Base-by-base conservation (phyloP, 805 yeast species). In the Starmera amethionina region DNA sequence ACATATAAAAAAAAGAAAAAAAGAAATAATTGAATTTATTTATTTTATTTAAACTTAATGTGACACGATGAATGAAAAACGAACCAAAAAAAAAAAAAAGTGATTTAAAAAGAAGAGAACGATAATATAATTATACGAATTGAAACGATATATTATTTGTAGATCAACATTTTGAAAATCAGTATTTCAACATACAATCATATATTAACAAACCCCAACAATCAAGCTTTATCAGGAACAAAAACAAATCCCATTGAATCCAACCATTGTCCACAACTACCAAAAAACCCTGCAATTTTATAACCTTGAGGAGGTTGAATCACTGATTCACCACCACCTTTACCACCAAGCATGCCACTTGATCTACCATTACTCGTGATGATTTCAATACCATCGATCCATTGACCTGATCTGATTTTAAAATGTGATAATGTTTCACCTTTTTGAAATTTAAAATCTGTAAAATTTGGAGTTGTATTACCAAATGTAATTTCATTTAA, bases 371-470 rank as follows among this genome's bases (percentile, higher is more conserved):
- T 54, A 42, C 63, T 65, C 3, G 95, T 83, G 15, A 77, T 67
- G 30, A 93, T 63, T 54, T 84, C 93, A 18, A 86, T 64, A 2
- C 82, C 96, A 65, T 93, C 97, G 5, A 93, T 67, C 97, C 97
- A 93, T 2, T 70, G 77, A 10, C 97, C 97, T 34, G 77, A 67
- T 47, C 95, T 68, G 36, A 87, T 62, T 34, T 71, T 67, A 40
- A 89, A 63, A 22, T 80, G 82, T 4, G 67, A 56, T 8, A 90
- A 63, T 9, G 47, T 43, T 54, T 90, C 96, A 36, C 77, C 84
- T 0, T 56, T 57, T 4, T 64, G 63, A n/a, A 88, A 50, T 1
- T 54, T 56, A 42, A 81, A 72, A 43, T 81, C 88, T 0, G 78
- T 53, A 45, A 68, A 79, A 42, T 73, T 66, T 9, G 48, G 47